phyloP scores from a whole-genome alignment of 2,329 filamentous ascomycete species.

The Cladosporium cucumerinum region DNA sequence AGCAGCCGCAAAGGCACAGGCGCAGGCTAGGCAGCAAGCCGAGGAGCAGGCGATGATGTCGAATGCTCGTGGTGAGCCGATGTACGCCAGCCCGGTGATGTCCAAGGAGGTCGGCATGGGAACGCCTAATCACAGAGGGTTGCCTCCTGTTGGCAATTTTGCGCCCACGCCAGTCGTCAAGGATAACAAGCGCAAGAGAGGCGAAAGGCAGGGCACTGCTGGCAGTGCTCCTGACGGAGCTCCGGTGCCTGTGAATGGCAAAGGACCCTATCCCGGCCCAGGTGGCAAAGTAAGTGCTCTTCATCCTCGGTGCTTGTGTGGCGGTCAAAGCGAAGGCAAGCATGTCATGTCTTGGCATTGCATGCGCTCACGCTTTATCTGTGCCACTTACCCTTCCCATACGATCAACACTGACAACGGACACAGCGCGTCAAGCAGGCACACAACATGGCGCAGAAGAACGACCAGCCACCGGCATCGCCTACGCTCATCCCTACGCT shows the following conservation, averaged over 20 bases:
- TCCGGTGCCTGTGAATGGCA: constrained; percentile 27
- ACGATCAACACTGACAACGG: background rate
- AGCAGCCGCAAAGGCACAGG: constrained; percentile 60
- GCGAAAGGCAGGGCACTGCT: constrained; percentile 55
- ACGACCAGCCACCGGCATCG: constrained; percentile 58
- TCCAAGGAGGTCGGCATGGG: constrained; percentile 39
- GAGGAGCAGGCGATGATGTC: constrained; percentile 68
- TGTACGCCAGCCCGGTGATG: constrained; percentile 39
- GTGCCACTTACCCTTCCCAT: background rate
- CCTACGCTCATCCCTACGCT: constrained; percentile 85
- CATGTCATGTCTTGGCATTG: constrained; percentile 6
- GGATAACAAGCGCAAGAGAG: constrained; percentile 80
- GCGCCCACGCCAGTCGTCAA: constrained; percentile 76
- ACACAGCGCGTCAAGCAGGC: constrained; percentile 69
- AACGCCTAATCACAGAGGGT: constrained; percentile 32
- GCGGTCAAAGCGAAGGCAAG: background rate
- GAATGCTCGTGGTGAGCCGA: constrained; percentile 55
- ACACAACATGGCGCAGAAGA: constrained; percentile 44
- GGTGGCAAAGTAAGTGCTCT: constrained; percentile 50
- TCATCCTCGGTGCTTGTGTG: background rate
- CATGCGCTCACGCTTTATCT: background rate
- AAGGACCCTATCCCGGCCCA: constrained; percentile 24
- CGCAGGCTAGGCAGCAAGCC: constrained; percentile 56
- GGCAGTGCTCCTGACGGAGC: constrained; percentile 38
- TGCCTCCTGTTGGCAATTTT: constrained; percentile 89